Conservation (phyloP, 768 basidiomycete genomes). For the Suillus bovinus region DNA sequence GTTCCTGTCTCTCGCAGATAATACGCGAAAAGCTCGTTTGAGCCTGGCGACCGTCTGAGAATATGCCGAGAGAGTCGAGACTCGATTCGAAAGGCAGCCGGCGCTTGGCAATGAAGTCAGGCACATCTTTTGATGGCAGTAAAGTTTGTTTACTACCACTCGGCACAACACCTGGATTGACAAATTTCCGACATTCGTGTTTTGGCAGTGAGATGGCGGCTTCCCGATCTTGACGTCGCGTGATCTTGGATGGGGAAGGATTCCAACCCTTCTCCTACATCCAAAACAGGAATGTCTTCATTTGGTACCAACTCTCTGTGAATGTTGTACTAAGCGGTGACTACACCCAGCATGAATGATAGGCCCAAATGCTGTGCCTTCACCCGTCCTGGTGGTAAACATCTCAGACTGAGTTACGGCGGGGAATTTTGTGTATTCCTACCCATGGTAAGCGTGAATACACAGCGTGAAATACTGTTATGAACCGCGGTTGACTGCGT, state of each 20-base stretch:
- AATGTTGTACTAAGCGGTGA: not conserved
- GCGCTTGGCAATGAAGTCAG: not conserved
- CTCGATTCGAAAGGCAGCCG: not conserved
- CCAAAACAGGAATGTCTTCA: not conserved
- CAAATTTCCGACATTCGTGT: not conserved
- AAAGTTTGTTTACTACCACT: not conserved
- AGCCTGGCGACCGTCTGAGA: not conserved
- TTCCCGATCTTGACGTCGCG: not conserved
- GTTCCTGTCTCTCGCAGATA: not conserved
- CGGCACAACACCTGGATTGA: not conserved
- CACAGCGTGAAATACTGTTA: not conserved
- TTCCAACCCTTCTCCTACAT: not conserved
- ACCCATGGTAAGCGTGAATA: not conserved
- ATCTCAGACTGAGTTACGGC: not conserved
- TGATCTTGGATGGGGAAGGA: not conserved
- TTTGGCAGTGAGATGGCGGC: not conserved
- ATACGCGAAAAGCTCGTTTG: not conserved
- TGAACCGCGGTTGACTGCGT: not conserved
- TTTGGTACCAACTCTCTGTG: not conserved
- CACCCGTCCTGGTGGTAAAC: not conserved
- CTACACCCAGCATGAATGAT: not conserved
- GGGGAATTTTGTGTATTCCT: not conserved
- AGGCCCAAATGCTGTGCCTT: not conserved
- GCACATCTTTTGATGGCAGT: not conserved
- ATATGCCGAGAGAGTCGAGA: not conserved